These are phyloP conservation scores for Phytomonas sp. DNA, from an alignment of 208 protist genomes.

Conservation along the genomic window DNA sequence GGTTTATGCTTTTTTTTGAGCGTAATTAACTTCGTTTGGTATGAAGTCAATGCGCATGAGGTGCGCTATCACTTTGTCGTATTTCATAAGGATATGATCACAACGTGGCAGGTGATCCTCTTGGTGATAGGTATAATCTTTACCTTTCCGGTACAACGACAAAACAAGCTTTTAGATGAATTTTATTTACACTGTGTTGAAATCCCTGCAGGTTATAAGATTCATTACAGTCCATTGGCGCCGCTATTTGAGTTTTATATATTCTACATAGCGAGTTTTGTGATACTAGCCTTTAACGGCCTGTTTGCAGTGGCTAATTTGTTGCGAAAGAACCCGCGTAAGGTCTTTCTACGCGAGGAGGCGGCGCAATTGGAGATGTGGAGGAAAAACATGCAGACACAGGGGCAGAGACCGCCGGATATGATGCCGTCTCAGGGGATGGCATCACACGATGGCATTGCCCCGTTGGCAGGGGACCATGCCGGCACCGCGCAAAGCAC, in stretches of 20 bases:
- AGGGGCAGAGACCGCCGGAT: constrained; percentile 3
- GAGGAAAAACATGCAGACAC: constrained; percentile 16
- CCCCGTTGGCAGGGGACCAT: neutral
- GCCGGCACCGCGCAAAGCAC: neutral
- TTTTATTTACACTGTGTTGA: constrained; percentile 45
- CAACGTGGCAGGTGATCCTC: constrained; percentile 63
- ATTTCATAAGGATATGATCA: constrained; percentile 74
- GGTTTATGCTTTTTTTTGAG: constrained; percentile 37
- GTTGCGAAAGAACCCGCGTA: constrained; percentile 44
- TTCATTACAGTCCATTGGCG: constrained; percentile 31
- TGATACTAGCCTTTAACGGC: constrained; percentile 29
- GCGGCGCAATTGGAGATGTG: constrained; percentile 20
- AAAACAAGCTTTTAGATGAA: constrained; percentile 48
- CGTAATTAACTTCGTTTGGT: constrained; percentile 45
- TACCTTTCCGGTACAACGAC: constrained; percentile 22
- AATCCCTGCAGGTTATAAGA: neutral
- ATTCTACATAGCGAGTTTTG: constrained; percentile 49
- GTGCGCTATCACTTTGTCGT: constrained; percentile 79
- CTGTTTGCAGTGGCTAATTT: constrained; percentile 44
- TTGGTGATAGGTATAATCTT: constrained; percentile 49
- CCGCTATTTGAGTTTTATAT: constrained; percentile 65
- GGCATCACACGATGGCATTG: neutral
- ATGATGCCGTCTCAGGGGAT: neutral
- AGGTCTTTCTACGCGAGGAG: constrained; percentile 37
- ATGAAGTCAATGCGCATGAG: constrained; percentile 65